Conservation (phyloP, 2,329 filamentous ascomycete genomes). For the Exophiala spinifera region DNA sequence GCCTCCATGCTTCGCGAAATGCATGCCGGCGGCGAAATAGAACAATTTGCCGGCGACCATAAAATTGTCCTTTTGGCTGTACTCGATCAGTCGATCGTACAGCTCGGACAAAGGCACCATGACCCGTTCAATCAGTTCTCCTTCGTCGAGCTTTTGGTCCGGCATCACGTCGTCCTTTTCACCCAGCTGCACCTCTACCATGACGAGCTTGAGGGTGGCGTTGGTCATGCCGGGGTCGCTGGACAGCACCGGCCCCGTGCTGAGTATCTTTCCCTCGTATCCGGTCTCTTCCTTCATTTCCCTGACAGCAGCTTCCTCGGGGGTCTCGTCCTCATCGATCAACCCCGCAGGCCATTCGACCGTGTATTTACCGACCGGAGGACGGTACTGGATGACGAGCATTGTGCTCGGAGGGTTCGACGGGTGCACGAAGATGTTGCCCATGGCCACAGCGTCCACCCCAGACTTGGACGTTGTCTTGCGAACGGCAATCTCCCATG, state of each 20-base stretch:
- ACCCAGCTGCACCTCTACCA: constrained; percentile 55
- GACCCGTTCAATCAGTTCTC: constrained; percentile 60
- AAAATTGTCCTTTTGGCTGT: constrained; percentile 17
- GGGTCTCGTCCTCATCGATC: constrained; percentile 56
- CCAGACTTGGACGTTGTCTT: constrained; percentile 55
- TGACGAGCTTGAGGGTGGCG: constrained; percentile 61
- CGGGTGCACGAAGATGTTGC: constrained; percentile 51
- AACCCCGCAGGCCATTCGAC: constrained; percentile 62
- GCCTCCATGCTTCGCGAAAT: constrained; percentile 19
- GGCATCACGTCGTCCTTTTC: constrained; percentile 49
- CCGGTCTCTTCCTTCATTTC: constrained; percentile 62
- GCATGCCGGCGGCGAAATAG: constrained; percentile 21
- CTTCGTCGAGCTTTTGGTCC: constrained; percentile 59
- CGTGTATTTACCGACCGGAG: constrained; percentile 56
- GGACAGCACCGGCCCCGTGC: constrained; percentile 65
- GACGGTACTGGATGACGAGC: constrained; percentile 55
- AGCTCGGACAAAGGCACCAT: constrained; percentile 56
- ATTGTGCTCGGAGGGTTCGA: constrained; percentile 47
- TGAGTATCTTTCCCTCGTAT: constrained; percentile 53
- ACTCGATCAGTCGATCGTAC: constrained; percentile 48
- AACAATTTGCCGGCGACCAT: constrained; percentile 23
- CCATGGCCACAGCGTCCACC: constrained; percentile 59
- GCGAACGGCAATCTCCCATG: constrained; percentile 30
- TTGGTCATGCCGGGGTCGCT: constrained; percentile 62
- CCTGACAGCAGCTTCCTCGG: constrained; percentile 54